A percentile compares a stretch with the other conserved stretches of the same genome.
phyloP scores from a whole-genome alignment of 805 yeast genomes.

The Nakazawaea siamensis region DNA sequence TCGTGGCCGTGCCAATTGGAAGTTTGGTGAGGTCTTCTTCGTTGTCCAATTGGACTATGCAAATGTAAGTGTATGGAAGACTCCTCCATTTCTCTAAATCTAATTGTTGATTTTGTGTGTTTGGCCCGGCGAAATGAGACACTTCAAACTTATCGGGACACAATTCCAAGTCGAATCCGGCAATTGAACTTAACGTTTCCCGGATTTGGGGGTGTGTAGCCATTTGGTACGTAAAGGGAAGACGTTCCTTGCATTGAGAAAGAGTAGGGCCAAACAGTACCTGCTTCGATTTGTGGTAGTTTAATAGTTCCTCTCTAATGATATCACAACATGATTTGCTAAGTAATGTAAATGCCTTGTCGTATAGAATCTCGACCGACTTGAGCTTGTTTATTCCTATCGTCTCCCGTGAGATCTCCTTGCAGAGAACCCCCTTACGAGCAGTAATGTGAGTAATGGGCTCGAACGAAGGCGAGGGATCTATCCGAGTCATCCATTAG shows the following conservation, averaged over 20 bases:
- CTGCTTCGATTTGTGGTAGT: constrained; percentile 17
- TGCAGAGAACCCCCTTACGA: constrained; percentile 11
- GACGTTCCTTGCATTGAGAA: constrained; percentile 15
- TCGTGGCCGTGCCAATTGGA: constrained; percentile 5
- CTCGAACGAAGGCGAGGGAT: constrained; percentile 15
- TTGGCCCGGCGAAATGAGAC: constrained; percentile 27
- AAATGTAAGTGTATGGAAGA: constrained; percentile 8
- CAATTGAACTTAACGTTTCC: constrained; percentile 37
- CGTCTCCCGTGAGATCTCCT: constrained; percentile 12
- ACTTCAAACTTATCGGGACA: constrained; percentile 41
- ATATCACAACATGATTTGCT: constrained; percentile 33
- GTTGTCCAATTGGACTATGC: constrained; percentile 5
- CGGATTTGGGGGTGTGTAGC: constrained; percentile 45
- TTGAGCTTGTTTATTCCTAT: constrained; percentile 11
- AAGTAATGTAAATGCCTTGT: constrained; percentile 32
- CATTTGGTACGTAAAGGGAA: constrained; percentile 45
- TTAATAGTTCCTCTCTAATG: constrained; percentile 31
- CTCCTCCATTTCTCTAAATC: constrained; percentile 4
- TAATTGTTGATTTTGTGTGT: background rate
- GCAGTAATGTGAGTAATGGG: constrained; percentile 18
- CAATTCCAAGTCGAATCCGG: constrained; percentile 41
- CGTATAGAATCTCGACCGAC: constrained; percentile 17
- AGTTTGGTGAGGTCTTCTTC: background rate
- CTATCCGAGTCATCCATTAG: too few species aligned
- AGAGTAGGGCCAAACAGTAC: constrained; percentile 26